Percentiles rank a stretch among this genome's conserved stretches.
These are phyloP conservation scores for Neonectria punicea DNA, from an alignment of 2,329 filamentous ascomycete species.

Conservation along the genomic window DNA sequence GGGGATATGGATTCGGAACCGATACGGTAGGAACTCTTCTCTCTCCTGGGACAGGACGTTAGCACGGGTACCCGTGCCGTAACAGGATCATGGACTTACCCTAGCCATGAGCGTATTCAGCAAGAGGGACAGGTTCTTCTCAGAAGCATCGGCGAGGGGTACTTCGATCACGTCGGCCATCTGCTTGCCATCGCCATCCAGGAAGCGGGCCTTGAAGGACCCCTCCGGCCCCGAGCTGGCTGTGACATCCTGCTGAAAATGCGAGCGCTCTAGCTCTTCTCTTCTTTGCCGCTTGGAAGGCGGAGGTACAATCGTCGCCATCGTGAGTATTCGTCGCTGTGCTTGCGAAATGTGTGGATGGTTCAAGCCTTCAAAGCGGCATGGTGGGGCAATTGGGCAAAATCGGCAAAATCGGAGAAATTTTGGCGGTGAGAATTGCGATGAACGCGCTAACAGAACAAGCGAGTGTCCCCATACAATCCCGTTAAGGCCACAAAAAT, in stretches of 20 bases:
- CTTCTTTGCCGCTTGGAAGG: slow-evolving; percentile 89
- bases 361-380: slow-evolving; percentile 23
- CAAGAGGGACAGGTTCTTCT: slow-evolving; percentile 89
- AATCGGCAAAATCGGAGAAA: slow-evolving; percentile 43
- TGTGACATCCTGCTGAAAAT: slow-evolving; percentile 79
- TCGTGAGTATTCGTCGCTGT: slow-evolving; percentile 49
- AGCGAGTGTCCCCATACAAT: slow-evolving; percentile 22
- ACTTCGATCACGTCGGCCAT: slow-evolving; percentile 77
- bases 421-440: slow-evolving; percentile 45
- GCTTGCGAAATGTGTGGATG: slow-evolving; percentile 17
- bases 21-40: slow-evolving; percentile 70
- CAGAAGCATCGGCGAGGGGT: slow-evolving; percentile 83
- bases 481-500: slow-evolving; percentile 30
- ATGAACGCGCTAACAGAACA: slow-evolving; percentile 33
- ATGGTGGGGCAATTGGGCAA: slow-evolving; percentile 44
- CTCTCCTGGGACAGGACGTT: slow-evolving; percentile 52
- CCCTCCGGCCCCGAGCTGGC: slow-evolving; percentile 72
- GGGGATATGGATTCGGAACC: slow-evolving; percentile 69
- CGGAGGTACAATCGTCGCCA: slow-evolving; percentile 86
- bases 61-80: not conserved
- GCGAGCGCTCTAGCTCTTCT: slow-evolving; percentile 76
- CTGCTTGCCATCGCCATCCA: slow-evolving; percentile 81
- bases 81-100: slow-evolving; percentile 55
- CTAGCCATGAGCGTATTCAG: slow-evolving; percentile 85
- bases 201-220: slow-evolving; percentile 86